These are phyloP conservation scores for Colletotrichum theobromicola DNA, from an alignment of 2,329 filamentous ascomycete species.

Conservation along the genomic window DNA sequence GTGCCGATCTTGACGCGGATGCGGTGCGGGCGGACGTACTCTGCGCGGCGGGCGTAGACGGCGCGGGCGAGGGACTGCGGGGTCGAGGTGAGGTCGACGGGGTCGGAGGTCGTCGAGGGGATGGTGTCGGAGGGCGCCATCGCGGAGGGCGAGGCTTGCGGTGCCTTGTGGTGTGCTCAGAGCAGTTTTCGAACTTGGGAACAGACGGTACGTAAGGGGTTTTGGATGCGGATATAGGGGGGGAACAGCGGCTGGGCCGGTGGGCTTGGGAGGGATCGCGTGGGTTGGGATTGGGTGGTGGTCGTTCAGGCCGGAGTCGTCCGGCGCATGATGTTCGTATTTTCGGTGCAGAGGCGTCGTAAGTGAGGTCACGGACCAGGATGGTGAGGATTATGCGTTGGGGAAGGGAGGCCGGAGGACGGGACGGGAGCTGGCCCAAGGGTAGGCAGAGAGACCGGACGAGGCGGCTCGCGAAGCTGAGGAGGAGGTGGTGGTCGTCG, in stretches of 20 bases:
- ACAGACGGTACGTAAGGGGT: neutral
- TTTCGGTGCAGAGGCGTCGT: slow-evolving; percentile 2
- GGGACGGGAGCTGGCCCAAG: neutral
- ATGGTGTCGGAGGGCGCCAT: slow-evolving; percentile 10
- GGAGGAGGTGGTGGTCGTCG: neutral
- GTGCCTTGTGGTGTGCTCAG: neutral
- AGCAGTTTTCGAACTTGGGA: neutral
- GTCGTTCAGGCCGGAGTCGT: slow-evolving; percentile 13
- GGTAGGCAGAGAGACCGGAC: neutral
- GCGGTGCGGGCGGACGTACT: slow-evolving; percentile 78
- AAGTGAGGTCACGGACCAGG: slow-evolving; percentile 14
- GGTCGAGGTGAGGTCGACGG: slow-evolving; percentile 47
- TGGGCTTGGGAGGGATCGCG: neutral
- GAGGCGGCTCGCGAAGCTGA: neutral
- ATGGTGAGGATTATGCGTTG: slow-evolving; percentile 1
- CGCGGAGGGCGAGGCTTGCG: neutral
- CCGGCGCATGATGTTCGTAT: slow-evolving; percentile 20
- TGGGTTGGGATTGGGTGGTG: neutral
- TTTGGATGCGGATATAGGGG: neutral
- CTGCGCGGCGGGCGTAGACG: slow-evolving; percentile 74
- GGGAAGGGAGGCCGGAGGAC: neutral
- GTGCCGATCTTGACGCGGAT: slow-evolving; percentile 89
- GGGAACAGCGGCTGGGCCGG: neutral
- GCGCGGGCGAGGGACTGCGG: slow-evolving; percentile 67
- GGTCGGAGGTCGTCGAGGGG: slow-evolving; percentile 42